Evolutionary conservation across 805 yeast species (phyloP), one percentile per base, ranked within the genome.

Genomic region (Wickerhamomyces bovis): DNA sequence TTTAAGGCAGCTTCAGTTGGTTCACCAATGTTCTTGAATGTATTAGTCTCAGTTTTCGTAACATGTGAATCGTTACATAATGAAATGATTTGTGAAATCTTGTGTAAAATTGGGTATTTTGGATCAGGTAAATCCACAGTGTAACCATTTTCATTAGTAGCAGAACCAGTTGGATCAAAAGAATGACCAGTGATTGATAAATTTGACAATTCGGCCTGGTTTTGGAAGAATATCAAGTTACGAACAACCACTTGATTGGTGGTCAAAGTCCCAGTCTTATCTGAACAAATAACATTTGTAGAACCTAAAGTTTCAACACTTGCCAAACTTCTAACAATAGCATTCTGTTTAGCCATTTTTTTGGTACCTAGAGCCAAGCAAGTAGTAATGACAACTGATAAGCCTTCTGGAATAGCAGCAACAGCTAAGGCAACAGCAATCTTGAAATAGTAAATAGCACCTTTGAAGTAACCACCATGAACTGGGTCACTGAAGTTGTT

Each of bases 301-400:
- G 78, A 73, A 8, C 85, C 85, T 53, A 80, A 65, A 12, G 84
- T 79, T 58, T 80, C 85, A 28, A 77, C 77, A 41, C 73, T 70
- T 11, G 78, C 60, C 41, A 76, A 59, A 10, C 70, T 63, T 54
- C 77, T 72, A 39, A 76, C 75, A 44, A 77, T 66, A 18, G 78
- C 72, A 35, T 75, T 70, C 49, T 67, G 66, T 45, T 69, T 67
- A 23, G 69, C 71, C 80, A 78, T 76, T 48, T 68, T 66, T 38
- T 65, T 62, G 6, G 81, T 78, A 21, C 78, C 73, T 30, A 77
- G 66, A 15, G 76, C 69, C 43, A 78, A 61, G 56, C 67, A 81
- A 48, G 71, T 76, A 54, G 75, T 77, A 67, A 63, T 74, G 44
- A 76, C 82, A 60, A 66, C 78, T 43, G 70, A 80, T 23, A 73